Evolutionary conservation across 192 early-diverging fungal species (phyloP).

Genomic region (Backusella sp.): DNA sequence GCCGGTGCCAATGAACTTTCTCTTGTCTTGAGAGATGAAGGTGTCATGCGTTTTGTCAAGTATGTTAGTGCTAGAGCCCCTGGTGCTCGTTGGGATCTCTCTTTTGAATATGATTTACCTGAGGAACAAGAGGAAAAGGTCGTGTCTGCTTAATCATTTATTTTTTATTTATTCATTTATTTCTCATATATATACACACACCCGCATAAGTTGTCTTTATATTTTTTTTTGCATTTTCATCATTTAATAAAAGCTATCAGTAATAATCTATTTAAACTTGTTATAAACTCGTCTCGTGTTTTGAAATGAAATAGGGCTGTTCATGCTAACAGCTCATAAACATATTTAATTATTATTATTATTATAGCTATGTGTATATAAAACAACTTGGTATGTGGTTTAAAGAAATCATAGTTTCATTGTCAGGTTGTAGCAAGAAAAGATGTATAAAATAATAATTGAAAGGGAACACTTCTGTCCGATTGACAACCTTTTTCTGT

Average conservation of each 20-base stretch:
- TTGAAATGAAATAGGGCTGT: not conserved
- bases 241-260: not conserved
- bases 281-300: not conserved
- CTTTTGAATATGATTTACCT: conserved; percentile 55
- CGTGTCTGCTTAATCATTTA: not conserved
- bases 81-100: conserved; percentile 72
- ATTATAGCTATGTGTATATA: no score
- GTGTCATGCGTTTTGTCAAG: conserved; percentile 72
- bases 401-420: no score
- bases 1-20: conserved; percentile 63
- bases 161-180: not conserved
- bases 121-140: conserved; percentile 23
- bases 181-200: not conserved
- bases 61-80: conserved; percentile 70
- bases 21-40: conserved; percentile 66
- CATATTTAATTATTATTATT: no score
- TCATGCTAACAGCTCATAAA: no score
- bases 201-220: not conserved
- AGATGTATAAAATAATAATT: no score
- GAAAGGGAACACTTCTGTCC: no score
- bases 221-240: not conserved
- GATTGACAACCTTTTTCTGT: no score
- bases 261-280: not conserved
- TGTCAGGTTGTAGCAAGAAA: no score
- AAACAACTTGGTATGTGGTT: no score